Percentiles rank a stretch among this genome's conserved stretches.
phyloP scores from a whole-genome alignment of 108 stramenopile species.

The Pinguiococcus pyrenoidosus region DNA sequence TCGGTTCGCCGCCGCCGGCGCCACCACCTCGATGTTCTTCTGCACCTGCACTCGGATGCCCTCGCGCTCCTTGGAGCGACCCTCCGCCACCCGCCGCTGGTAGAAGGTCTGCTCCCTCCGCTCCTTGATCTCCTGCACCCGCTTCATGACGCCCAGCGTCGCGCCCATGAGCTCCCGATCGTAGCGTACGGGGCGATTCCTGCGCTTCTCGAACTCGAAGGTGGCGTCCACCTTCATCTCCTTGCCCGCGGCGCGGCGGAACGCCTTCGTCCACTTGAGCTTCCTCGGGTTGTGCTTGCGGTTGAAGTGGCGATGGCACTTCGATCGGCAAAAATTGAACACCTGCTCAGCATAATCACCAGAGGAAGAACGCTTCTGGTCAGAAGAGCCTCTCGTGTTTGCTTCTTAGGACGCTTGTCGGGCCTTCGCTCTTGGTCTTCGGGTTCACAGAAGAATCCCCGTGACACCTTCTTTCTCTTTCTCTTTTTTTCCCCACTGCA shows the following conservation, averaged over 20 bases:
- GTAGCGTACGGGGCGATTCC: conserved; percentile 93
- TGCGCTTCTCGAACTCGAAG: conserved; percentile 97
- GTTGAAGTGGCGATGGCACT: conserved; percentile 97
- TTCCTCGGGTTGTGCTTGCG: conserved; percentile 98
- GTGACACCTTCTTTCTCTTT: too few relatives aligned
- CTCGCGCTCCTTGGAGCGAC: conserved; percentile 29
- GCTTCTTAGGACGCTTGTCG: not conserved
- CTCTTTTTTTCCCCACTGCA: too few relatives aligned
- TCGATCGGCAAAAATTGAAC: conserved; percentile 97
- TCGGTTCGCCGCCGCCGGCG: conserved; percentile 37
- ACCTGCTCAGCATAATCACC: conserved; percentile 11
- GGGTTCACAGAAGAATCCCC: not conserved
- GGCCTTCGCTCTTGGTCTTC: too few relatives aligned
- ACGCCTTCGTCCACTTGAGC: conserved; percentile 98
- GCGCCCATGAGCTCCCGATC: conserved; percentile 83
- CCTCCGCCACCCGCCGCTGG: conserved; percentile 21
- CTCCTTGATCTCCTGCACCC: conserved; percentile 67
- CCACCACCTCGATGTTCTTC: conserved; percentile 32
- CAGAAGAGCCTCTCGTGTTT: not conserved
- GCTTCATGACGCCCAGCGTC: conserved; percentile 92
- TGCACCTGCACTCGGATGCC: conserved; percentile 30
- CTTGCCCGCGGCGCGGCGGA: conserved; percentile 67
- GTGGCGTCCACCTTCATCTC: conserved; percentile 58
- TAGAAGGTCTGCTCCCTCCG: conserved; percentile 38
- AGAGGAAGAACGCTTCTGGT: not conserved